Conservation (phyloP, 192 early-diverging fungal species). For the Linnemannia hyalina region DNA sequence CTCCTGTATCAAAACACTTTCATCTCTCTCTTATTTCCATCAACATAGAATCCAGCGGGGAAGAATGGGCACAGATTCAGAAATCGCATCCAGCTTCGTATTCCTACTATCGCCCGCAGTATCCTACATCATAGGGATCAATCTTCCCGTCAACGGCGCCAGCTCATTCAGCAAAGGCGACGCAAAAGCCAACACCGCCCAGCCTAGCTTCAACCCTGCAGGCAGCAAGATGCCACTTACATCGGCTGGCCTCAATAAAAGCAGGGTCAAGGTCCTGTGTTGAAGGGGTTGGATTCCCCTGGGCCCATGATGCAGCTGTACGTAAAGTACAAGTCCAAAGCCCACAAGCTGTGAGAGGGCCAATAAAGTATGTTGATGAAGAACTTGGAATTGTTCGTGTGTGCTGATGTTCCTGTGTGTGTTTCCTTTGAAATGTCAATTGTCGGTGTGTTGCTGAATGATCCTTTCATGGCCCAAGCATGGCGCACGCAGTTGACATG, state of each 20-base stretch:
- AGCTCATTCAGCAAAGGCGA: slow-evolving; percentile 25
- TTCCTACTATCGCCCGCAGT: slow-evolving; percentile 29
- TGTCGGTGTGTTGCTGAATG: background rate
- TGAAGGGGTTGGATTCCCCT: background rate
- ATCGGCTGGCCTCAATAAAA: slow-evolving; percentile 24
- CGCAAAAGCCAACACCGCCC: background rate
- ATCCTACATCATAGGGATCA: slow-evolving; percentile 24
- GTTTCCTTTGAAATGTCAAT: background rate
- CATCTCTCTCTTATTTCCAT: background rate
- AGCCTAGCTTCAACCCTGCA: slow-evolving; percentile 14
- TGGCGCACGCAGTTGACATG: background rate
- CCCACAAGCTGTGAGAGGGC: background rate
- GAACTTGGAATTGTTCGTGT: background rate
- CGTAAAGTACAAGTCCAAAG: background rate
- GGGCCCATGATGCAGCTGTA: background rate
- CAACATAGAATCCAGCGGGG: slow-evolving; percentile 16
- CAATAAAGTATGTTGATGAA: background rate
- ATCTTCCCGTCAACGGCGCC: slow-evolving; percentile 26
- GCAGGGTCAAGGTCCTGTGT: background rate
- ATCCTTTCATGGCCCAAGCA: background rate
- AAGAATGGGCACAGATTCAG: slow-evolving; percentile 27
- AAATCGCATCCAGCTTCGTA: slow-evolving; percentile 10
- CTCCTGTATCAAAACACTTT: too few relatives aligned
- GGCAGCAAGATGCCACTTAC: slow-evolving; percentile 8
- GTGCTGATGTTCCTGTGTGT: background rate